These are phyloP conservation scores for Neospora caninum DNA, from an alignment of 169 alveolate genomes.

Conservation along the genomic window DNA sequence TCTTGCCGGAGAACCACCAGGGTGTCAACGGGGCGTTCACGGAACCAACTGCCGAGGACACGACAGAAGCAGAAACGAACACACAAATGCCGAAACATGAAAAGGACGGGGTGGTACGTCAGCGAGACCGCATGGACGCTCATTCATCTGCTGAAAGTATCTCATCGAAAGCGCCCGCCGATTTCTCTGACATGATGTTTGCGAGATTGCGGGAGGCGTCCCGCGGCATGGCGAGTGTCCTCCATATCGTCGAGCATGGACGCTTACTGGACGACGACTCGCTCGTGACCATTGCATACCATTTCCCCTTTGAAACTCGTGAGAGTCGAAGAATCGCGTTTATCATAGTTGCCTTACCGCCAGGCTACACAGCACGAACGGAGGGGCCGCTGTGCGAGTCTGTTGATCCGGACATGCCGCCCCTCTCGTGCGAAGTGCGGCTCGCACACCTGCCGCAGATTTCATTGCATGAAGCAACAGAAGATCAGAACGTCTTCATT, in stretches of 20 bases:
- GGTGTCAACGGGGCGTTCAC: too few species aligned
- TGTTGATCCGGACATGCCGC: constrained; percentile 45
- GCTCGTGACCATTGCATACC: constrained; percentile 50
- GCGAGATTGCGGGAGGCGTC: background rate
- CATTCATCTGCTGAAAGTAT: too few species aligned
- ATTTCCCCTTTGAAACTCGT: constrained; percentile 51
- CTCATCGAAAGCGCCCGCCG: background rate
- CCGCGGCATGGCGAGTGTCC: constrained; percentile 28
- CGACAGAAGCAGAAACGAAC: too few species aligned
- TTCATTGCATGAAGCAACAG: background rate
- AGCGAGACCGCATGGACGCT: too few species aligned
- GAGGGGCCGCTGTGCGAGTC: constrained; percentile 50
- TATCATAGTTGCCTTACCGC: constrained; percentile 64
- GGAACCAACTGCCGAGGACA: too few species aligned
- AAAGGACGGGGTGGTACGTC: too few species aligned
- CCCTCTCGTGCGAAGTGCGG: constrained; percentile 48
- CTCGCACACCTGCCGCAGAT: background rate
- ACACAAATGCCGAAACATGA: too few species aligned
- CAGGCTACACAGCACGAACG: constrained; percentile 43
- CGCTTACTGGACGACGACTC: constrained; percentile 34
- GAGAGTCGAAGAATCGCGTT: constrained; percentile 63
- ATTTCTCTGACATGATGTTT: background rate
- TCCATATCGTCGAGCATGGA: constrained; percentile 53
- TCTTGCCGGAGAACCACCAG: too few species aligned
- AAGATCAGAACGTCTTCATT: constrained; percentile 13